Evolutionary conservation across 768 basidiomycete genomes (phyloP).

Genomic region (Boletus reticuloceps): DNA sequence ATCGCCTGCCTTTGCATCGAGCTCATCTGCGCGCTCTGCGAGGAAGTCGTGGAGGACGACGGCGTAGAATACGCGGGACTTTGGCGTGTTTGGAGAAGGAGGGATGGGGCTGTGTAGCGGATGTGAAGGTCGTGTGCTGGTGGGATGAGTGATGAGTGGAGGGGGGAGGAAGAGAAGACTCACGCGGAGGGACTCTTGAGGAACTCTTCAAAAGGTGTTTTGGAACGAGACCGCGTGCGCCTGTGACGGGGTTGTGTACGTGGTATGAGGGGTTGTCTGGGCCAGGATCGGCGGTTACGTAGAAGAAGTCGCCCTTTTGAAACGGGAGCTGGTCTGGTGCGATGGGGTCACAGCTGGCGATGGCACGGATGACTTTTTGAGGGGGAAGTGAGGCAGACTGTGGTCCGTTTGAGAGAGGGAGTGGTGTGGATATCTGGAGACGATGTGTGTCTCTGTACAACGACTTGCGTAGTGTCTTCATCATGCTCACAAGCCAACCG

Average conservation of each 20-base stretch:
- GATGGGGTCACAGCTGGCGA: conserved; percentile 59
- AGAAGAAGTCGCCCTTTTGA: conserved; percentile 95
- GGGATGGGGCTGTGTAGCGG: conserved; percentile 25
- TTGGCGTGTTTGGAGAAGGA: conserved; percentile 33
- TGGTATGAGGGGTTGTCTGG: conserved; percentile 74
- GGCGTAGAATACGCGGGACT: conserved; percentile 80
- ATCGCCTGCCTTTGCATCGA: conserved; percentile 93
- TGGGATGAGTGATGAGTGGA: background rate
- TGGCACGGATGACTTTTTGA: conserved; percentile 92
- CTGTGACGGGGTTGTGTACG: conserved; percentile 90
- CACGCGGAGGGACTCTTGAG: conserved; percentile 61
- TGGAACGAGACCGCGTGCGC: conserved; percentile 89
- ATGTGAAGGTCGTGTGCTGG: conserved; percentile 45
- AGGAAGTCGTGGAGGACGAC: conserved; percentile 93
- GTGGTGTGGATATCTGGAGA: conserved; percentile 68
- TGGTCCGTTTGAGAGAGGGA: conserved; percentile 59
- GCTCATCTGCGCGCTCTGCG: conserved; percentile 95
- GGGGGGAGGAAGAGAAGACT: background rate
- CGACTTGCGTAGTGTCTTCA: conserved; percentile 85
- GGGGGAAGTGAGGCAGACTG: conserved; percentile 73
- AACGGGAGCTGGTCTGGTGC: conserved; percentile 88
- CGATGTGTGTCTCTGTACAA: conserved; percentile 59
- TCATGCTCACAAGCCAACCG: conserved; percentile 24
- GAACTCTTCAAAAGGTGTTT: conserved; percentile 88
- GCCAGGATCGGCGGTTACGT: conserved; percentile 79